Conservation (phyloP, 768 basidiomycete species). For the Lactarius hengduanensis region DNA sequence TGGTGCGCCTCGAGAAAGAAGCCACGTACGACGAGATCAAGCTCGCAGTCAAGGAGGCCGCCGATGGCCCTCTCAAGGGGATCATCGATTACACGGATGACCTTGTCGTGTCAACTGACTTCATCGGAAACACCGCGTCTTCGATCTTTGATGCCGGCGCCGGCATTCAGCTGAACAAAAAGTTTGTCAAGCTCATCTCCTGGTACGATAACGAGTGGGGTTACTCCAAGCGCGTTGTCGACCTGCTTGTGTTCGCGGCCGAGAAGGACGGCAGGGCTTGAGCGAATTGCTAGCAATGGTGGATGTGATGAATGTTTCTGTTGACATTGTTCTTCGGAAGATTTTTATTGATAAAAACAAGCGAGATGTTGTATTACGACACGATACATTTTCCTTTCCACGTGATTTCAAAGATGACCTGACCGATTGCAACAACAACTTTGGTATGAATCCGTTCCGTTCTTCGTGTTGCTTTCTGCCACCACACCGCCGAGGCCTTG, state of each 20-base stretch:
- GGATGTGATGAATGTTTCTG: neutral
- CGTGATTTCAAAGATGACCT: constrained; percentile 17
- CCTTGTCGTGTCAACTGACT: constrained; percentile 90
- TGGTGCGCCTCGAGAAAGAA: constrained; percentile 84
- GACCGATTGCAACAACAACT: neutral
- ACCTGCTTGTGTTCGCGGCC: constrained; percentile 80
- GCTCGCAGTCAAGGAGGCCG: constrained; percentile 73
- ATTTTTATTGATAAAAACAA: constrained; percentile 24
- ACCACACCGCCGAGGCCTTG: constrained; percentile 16
- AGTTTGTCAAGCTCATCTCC: constrained; percentile 94
- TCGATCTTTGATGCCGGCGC: constrained; percentile 93
- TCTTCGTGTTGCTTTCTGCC: constrained; percentile 25
- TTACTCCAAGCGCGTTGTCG: constrained; percentile 90
- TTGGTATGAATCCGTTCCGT: constrained; percentile 20
- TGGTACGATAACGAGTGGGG: constrained; percentile 98
- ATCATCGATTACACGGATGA: constrained; percentile 93
- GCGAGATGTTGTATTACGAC: constrained; percentile 10
- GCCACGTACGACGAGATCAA: constrained; percentile 93
- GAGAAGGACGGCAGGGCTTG: constrained; percentile 53
- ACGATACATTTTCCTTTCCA: neutral
- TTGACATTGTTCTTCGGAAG: constrained; percentile 6
- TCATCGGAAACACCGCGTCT: constrained; percentile 73
- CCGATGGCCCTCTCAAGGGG: constrained; percentile 66
- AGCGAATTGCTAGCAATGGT: neutral
- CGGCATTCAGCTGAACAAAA: constrained; percentile 87